Base-by-base conservation (phyloP, 2,329 filamentous ascomycete genomes). In the Aureobasidium pullulans region DNA sequence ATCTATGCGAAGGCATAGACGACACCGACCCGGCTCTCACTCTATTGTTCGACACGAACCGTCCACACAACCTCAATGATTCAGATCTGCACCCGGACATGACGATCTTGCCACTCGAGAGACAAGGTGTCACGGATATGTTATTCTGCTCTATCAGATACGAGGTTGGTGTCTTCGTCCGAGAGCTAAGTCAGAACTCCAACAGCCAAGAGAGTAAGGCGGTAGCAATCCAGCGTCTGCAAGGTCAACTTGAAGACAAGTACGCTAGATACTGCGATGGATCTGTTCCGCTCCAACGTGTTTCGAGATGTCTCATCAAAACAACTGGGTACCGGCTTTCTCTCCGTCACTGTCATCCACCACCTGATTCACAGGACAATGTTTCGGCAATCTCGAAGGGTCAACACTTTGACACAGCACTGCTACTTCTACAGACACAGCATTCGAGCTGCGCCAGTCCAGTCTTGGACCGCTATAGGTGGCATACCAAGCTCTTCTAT, bases 111-210 rank as follows among this genome's bases (percentile, higher is more conserved):
- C 83, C 82, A 0, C 62, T 70, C 1, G 73, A 79, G 44, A 77
- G 78, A 5, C 68, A 76, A 6, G 82, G 80, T 0, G 68, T 80
- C 0, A 85, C 83, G 0, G 84, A 86, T 6, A 73, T 72, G 48
- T 75, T 77, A 61, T 76, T 77, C 66, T 76, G 74, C 61, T 67
- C 75, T 5, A 71, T 76, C 3, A 70, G 77, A 37, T 72, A 72
- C 29, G 70, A 75, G 37, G 68, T 79, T 4, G 75, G 75, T 23
- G 34, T 8, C 9, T 50, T 50, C n/a, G 19, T 50, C 3, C 48
- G 34, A 2, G 69, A 71, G 10, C 75, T 77, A 48, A 69, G 76
- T 63, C 40, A 63, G 46, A 42, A 43, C 16, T 66, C 63, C 1
- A 36, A 36, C 10, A 23, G 13, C 16, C 7, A 37, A 7, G 29